Evolutionary conservation across 768 basidiomycete genomes (phyloP), one percentile per base, ranked within the genome.

Genomic region (Dentipellis sp.): DNA sequence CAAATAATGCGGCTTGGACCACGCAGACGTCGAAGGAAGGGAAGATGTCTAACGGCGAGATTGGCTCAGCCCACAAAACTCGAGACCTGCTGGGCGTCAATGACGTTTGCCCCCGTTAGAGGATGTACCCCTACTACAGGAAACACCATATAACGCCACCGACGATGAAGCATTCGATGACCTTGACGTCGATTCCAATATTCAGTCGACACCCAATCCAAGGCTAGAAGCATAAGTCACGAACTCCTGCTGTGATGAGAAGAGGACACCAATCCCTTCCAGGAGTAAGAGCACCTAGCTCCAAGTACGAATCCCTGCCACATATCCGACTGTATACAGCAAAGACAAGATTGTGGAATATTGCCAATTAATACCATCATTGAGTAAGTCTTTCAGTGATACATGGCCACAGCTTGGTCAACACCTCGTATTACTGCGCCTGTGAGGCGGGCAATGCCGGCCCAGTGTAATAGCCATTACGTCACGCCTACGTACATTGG

Each of bases 141-240:
- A 75, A n/a, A 62, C 71, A 77, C 17, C 65, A 50, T 49, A 71
- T 60, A 56, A 79, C 49, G 9, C 66, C 68, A 21, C 79, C 79
- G 36, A 82, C 64, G 51, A 75, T 66, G 54, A 80, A 70, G 64
- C 69, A 72, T 22, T 64, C 75, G 53, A 83, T 78, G 53, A 82
- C 75, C 22, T 72, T 73, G 17, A 68, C 68, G 10, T 62, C 59
- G 56, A n/a, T 68, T 66, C 77, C 79, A 80, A 47, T 61, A 56
- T 29, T 69, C 68, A 11, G 62, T 61, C n/a, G 78, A 74, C 6
- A 78, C 78, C 75, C 76, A 78, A 61, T 75, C 78, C 52, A 81
- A 69, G 12, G 74, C 79, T 4, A 81, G 72, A 29, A 81, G 66
- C 53, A 80, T 56, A 22, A 78, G n/a, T n/a, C n/a, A n/a, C n/a